These are phyloP conservation scores for Apiosordaria backusii DNA, from an alignment of 495 filamentous ascomycete genomes.

Conservation along the genomic window DNA sequence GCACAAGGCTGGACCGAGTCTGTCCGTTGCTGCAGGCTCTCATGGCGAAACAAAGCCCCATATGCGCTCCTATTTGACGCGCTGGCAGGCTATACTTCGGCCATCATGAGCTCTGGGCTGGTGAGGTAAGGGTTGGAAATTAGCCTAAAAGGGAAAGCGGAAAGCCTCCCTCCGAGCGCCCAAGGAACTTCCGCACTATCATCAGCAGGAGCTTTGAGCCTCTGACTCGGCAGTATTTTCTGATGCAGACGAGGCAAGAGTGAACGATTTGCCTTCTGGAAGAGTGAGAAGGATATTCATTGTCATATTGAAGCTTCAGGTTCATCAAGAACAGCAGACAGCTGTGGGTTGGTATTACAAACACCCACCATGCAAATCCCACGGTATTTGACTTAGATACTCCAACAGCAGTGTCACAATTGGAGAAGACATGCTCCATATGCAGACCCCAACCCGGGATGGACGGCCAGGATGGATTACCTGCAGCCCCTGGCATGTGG, in stretches of 20 bases:
- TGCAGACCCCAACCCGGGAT: slow-evolving; percentile 2
- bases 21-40: background rate
- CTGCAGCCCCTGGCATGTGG: slow-evolving; percentile 6
- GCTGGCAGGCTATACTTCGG: background rate
- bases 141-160: slow-evolving; percentile 37
- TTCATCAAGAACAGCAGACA: background rate
- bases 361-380: background rate
- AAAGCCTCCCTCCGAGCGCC: slow-evolving; percentile 30
- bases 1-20: background rate
- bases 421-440: background rate
- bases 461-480: background rate
- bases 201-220: slow-evolving; percentile 8
- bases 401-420: background rate
- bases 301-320: background rate
- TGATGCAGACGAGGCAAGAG: background rate
- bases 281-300: background rate
- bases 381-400: background rate
- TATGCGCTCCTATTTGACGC: background rate
- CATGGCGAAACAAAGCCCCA: background rate
- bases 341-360: background rate
- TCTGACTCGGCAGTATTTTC: slow-evolving; percentile 1
- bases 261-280: background rate
- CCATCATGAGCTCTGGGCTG: slow-evolving; percentile 9
- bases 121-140: slow-evolving; percentile 10
- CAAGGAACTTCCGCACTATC: slow-evolving; percentile 15